Percentiles rank a stretch among this genome's conserved stretches.
Evolutionary conservation across 257 asterid species (phyloP).

Genomic region (Solanum bulbocastanum): DNA sequence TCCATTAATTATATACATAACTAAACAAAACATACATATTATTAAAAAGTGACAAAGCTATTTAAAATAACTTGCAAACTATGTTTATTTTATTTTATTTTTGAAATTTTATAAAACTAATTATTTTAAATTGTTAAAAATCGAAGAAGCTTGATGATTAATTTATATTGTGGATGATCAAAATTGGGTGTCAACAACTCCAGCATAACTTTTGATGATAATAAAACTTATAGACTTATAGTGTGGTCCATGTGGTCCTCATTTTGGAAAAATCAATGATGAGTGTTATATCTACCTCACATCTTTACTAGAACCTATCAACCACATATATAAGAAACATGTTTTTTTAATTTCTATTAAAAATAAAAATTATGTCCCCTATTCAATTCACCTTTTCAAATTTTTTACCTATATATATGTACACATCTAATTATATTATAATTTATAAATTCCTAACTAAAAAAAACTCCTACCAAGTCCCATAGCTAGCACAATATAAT

Average conservation of each 20-base stretch:
- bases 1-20: too few species aligned
- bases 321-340: not conserved
- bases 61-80: too few species aligned
- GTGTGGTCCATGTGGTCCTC: not conserved
- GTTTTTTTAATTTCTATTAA: not conserved
- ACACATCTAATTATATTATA: not conserved
- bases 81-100: too few species aligned
- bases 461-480: not conserved
- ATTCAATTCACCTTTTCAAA: not conserved
- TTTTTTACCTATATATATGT: not conserved
- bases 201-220: accelerated
- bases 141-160: too few species aligned
- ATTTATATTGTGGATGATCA: too few species aligned
- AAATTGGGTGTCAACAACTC: too few species aligned
- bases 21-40: too few species aligned
- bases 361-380: not conserved
- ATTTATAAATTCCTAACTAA: too few species aligned
- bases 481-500: not conserved
- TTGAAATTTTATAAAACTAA: too few species aligned
- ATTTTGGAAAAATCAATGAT: not conserved
- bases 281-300: not conserved
- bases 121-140: too few species aligned
- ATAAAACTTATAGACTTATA: not conserved
- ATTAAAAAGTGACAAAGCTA: too few species aligned
- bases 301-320: not conserved